A percentile compares a stretch with the other conserved stretches of the same genome.
Evolutionary conservation across 495 filamentous ascomycete genomes (phyloP).

Genomic region (Lentithecium fluviatile): DNA sequence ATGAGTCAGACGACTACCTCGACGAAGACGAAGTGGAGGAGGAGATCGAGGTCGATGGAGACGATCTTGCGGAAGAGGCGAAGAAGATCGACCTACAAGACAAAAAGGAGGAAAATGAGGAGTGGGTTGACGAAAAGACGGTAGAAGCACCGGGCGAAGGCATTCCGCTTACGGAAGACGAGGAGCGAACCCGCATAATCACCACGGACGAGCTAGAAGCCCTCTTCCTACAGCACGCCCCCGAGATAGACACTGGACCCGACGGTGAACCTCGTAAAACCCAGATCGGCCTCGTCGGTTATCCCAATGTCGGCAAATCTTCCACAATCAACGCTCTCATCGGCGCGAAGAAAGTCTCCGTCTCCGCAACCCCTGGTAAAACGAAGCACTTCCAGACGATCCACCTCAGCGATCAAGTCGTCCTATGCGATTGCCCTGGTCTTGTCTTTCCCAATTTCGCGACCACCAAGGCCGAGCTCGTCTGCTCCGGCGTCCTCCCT

Average conservation of each 20-base stretch:
- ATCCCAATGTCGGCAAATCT: slow-evolving; percentile 99
- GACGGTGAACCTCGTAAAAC: slow-evolving; percentile 59
- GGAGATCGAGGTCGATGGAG: slow-evolving; percentile 34
- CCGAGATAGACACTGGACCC: slow-evolving; percentile 41
- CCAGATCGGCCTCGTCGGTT: slow-evolving; percentile 91
- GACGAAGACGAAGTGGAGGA: slow-evolving; percentile 33
- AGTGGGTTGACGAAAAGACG: slow-evolving; percentile 41
- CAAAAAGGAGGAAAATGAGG: slow-evolving; percentile 44
- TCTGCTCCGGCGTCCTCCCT: slow-evolving; percentile 91
- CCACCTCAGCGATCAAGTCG: slow-evolving; percentile 80
- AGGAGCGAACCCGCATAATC: slow-evolving; percentile 70
- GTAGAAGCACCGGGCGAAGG: slow-evolving; percentile 24
- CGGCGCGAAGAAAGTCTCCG: slow-evolving; percentile 96
- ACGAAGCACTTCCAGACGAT: slow-evolving; percentile 99
- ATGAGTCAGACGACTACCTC: slow-evolving; percentile 44
- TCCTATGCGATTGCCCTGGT: slow-evolving; percentile 97
- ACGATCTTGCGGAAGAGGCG: slow-evolving; percentile 37
- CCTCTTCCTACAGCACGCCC: slow-evolving; percentile 65
- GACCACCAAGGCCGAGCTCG: slow-evolving; percentile 92
- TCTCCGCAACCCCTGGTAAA: slow-evolving; percentile 95
- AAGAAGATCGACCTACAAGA: slow-evolving; percentile 34
- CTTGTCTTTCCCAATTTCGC: slow-evolving; percentile 99
- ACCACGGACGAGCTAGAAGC: slow-evolving; percentile 89
- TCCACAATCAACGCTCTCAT: slow-evolving; percentile 98
- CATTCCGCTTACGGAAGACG: slow-evolving; percentile 34